Percentiles rank a stretch among this genome's conserved stretches.
Evolutionary conservation across 371 early-diverging fungal genomes (phyloP).

Genomic region (Fennellomyces sp.): DNA sequence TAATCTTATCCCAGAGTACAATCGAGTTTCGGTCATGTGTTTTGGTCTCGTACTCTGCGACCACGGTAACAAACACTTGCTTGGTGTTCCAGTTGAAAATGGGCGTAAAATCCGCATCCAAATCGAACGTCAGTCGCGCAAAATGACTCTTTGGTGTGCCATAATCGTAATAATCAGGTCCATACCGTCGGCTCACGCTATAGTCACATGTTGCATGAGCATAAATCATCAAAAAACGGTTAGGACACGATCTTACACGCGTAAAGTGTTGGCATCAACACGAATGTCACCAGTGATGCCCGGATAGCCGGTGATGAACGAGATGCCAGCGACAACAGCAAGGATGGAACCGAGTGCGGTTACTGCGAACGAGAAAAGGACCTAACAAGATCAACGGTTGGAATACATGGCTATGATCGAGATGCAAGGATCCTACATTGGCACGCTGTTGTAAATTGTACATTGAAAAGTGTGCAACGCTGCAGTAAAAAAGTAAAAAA

Average conservation of each 20-base stretch:
- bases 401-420: not conserved
- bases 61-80: conserved; percentile 87
- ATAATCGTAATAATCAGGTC: conserved; percentile 68
- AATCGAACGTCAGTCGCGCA: conserved; percentile 68
- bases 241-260: conserved; percentile 47
- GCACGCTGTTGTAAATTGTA: conserved; percentile 61
- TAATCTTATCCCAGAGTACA: conserved; percentile 93
- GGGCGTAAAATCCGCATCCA: conserved; percentile 84
- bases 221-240: not conserved
- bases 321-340: conserved; percentile 55
- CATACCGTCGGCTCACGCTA: conserved; percentile 62
- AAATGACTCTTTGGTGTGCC: conserved; percentile 67
- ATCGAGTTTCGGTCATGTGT: conserved; percentile 75
- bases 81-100: conserved; percentile 98
- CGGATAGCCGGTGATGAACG: conserved; percentile 48
- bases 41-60: conserved; percentile 81
- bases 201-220: not conserved
- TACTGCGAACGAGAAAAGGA: conserved; percentile 70
- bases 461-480: conserved; percentile 45
- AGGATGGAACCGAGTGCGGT: conserved; percentile 66
- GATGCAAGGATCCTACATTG: conserved; percentile 40
- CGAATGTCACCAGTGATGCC: conserved; percentile 32
- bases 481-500: conserved; percentile 6
- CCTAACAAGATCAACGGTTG: conserved; percentile 14
- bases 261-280: conserved; percentile 53